Base-by-base conservation (phyloP, 257 asterid genomes). In the Ligustrum vulgare region DNA sequence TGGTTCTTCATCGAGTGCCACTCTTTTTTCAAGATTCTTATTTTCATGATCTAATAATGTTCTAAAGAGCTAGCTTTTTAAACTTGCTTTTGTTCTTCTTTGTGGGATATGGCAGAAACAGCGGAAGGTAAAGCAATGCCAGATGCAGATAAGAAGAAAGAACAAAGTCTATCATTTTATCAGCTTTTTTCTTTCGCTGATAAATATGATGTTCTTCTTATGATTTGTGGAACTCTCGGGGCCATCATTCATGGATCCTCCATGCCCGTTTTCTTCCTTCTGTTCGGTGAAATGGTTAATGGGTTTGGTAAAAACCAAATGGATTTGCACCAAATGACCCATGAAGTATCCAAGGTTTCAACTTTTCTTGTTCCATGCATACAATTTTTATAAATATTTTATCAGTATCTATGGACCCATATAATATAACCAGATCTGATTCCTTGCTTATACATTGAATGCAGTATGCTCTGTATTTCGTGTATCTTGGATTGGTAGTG, bases 401-500 rank as follows among this genome's bases (percentile, higher is more conserved):
- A 2, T 11, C 54, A 15, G 36, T 64, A 8, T 74, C 16, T 23
- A 60, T 3, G 34, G 9, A 23, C 18, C 67, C 67, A 23, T 11
- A 60, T 28, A 36, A 23, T 11, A 60, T 28, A 36, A 68, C 75
- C 81, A 83, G 99, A 93, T 91, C 97, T 91, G 89, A 81, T 67
- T 4, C 51, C 56, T 32, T 8, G 9, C 36, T 62, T 35, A 35
- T 75, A 7, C 6, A 11, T 77, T 39, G 75, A 70, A 20, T 89
- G 89, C 97, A 95, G 99, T 93, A 91, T 82, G 96, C 98, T 82
- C 88, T 95, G 67, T 95, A 93, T 83, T 95, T 95, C 84, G 96
- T 95, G 72, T 95, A 91, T 78, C 97, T 95, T 73, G 98, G 98
- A 77, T 73, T 95, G 81, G 80, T 95, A 8, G 99, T 95, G 16